Evolutionary conservation across 768 basidiomycete species (phyloP).

Genomic region (Suillus subaureus): DNA sequence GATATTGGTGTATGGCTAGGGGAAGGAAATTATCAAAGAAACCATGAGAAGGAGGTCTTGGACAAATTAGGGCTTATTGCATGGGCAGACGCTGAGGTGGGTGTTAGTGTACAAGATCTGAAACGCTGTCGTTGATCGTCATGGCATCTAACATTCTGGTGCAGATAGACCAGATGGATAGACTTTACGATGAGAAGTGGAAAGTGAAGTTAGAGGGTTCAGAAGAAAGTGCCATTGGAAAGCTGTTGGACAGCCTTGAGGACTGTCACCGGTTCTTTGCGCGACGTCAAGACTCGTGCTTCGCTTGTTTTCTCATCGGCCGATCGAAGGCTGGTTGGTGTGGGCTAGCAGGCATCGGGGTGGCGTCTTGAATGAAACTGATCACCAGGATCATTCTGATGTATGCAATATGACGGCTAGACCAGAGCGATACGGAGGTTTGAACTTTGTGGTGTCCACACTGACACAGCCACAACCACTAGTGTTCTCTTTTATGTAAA

Average conservation of each 20-base stretch:
- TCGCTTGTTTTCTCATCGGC: slow-evolving; percentile 44
- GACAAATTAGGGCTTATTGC: slow-evolving; percentile 33
- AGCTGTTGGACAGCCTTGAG: slow-evolving; percentile 9
- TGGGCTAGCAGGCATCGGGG: slow-evolving; percentile 23
- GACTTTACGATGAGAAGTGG: not conserved
- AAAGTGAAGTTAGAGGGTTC: not conserved
- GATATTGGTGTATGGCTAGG: slow-evolving; percentile 59
- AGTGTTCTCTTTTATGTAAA: not conserved
- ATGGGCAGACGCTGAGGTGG: slow-evolving; percentile 20
- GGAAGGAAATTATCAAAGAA: slow-evolving; percentile 34
- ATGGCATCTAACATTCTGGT: not conserved
- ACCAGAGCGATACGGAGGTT: not conserved
- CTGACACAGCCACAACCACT: slow-evolving; percentile 7
- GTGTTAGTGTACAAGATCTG: slow-evolving; percentile 5
- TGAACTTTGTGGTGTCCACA: not conserved
- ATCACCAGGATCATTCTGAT: not conserved
- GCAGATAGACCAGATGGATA: not conserved
- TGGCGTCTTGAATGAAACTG: slow-evolving; percentile 4
- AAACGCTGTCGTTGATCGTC: not conserved
- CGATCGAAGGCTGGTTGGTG: slow-evolving; percentile 20
- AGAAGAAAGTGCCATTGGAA: not conserved
- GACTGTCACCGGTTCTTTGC: slow-evolving; percentile 17
- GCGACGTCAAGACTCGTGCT: slow-evolving; percentile 20
- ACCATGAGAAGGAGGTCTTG: slow-evolving; percentile 35
- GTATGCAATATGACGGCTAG: not conserved